phyloP scores from a whole-genome alignment of 176 grass and related monocot genomes.

The Poa annua region DNA sequence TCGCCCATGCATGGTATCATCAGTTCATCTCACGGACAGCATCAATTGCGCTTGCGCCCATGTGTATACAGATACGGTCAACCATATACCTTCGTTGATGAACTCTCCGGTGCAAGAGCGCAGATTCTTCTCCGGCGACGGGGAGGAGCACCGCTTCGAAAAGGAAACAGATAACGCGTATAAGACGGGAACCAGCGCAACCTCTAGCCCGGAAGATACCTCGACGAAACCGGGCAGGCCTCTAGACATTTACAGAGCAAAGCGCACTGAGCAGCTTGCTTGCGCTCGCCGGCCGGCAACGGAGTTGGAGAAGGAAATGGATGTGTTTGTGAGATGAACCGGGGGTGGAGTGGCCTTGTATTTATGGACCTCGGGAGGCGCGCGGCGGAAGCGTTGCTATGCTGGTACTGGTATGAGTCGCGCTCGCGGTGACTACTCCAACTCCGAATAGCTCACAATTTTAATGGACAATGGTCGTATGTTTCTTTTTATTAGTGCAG shows the following conservation, averaged over 20 bases:
- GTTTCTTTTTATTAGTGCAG: too few relatives aligned
- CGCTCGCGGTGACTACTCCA: too few relatives aligned
- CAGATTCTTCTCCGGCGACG: slow-evolving; percentile 58
- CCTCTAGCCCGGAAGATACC: slow-evolving; percentile 12
- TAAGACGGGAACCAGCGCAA: background rate
- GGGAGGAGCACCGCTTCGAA: slow-evolving; percentile 47
- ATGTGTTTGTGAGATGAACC: background rate
- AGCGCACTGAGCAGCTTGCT: background rate
- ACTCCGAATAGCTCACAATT: too few relatives aligned
- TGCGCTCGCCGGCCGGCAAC: background rate
- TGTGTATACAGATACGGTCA: background rate
- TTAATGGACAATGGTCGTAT: too few relatives aligned
- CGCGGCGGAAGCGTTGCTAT: background rate
- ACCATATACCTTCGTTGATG: slow-evolving; percentile 55
- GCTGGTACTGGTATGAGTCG: too few relatives aligned
- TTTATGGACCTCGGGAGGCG: slow-evolving; percentile 42
- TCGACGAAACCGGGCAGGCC: background rate
- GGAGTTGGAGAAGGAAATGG: background rate
- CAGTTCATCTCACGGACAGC: background rate
- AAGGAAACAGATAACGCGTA: background rate
- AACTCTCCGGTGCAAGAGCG: slow-evolving; percentile 36
- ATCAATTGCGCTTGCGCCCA: too few relatives aligned
- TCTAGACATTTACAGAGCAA: slow-evolving; percentile 53
- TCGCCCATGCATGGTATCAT: background rate
- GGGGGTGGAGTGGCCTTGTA: background rate